Evolutionary conservation across 345 rosid species (phyloP).

Genomic region (Eucalyptus grandis): DNA sequence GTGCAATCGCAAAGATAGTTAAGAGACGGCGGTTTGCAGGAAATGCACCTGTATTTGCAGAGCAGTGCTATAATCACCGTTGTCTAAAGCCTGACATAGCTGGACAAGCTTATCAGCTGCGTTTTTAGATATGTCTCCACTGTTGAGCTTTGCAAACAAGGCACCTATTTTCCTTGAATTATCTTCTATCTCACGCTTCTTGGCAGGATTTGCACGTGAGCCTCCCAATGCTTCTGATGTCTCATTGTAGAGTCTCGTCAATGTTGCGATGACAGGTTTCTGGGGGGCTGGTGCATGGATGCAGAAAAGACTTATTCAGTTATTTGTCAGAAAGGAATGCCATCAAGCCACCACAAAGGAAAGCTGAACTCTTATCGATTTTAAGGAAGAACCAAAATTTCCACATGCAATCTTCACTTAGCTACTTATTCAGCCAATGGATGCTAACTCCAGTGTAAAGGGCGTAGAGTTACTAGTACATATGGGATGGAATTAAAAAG

Average conservation of each 20-base stretch:
- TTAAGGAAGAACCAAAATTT: background rate
- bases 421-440: background rate
- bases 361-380: background rate
- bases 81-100: conserved; percentile 90
- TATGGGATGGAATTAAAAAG: background rate
- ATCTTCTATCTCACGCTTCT: conserved; percentile 95
- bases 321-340: background rate
- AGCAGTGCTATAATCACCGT: conserved; percentile 60
- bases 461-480: background rate
- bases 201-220: conserved; percentile 77
- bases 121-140: conserved; percentile 81
- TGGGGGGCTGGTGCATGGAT: conserved; percentile 48
- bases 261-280: conserved; percentile 57
- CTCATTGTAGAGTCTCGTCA: conserved; percentile 91
- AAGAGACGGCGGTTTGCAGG: background rate
- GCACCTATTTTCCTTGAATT: conserved; percentile 89
- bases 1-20: background rate
- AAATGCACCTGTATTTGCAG: conserved; percentile 76
- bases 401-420: background rate
- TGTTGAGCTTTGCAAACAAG: conserved; percentile 83
- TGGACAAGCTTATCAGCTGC: conserved; percentile 87
- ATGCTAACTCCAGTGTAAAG: background rate
- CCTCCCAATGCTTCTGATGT: conserved; percentile 95
- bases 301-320: background rate
- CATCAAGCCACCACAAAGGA: background rate